phyloP scores from a whole-genome alignment of 2,329 filamentous ascomycete genomes.

The Periconia digitata region DNA sequence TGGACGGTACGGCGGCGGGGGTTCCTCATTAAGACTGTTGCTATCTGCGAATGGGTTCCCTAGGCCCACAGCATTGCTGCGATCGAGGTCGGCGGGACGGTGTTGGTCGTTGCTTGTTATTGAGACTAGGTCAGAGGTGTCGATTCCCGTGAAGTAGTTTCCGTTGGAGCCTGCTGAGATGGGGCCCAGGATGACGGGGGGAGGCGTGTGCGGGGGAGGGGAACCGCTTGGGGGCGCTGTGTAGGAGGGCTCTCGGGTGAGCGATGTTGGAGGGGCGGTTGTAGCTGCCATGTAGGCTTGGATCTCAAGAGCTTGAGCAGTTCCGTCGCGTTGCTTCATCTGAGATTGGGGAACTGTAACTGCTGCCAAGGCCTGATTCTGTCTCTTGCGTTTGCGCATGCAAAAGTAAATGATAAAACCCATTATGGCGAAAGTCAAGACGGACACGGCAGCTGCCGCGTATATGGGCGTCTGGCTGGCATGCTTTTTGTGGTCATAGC shows the following conservation, averaged over 20 bases:
- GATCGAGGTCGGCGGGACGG: constrained; percentile 9
- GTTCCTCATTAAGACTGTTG: constrained; percentile 30
- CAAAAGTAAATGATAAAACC: constrained; percentile 26
- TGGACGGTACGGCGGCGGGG: constrained; percentile 41
- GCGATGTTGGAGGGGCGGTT: constrained; percentile 6
- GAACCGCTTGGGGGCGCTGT: constrained; percentile 15
- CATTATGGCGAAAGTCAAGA: too few relatives aligned
- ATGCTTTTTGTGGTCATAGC: neutral
- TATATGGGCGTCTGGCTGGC: constrained; percentile 15
- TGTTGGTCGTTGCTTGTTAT: constrained; percentile 9
- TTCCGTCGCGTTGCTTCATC: constrained; percentile 29
- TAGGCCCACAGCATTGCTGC: constrained; percentile 20
- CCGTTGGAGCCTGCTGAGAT: constrained; percentile 33
- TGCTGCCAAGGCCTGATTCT: constrained; percentile 7
- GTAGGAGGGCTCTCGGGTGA: constrained; percentile 17
- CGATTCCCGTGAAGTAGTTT: constrained; percentile 41
- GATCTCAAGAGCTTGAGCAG: constrained; percentile 12
- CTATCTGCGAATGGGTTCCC: constrained; percentile 36
- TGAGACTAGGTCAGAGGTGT: constrained; percentile 41
- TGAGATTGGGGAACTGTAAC: constrained; percentile 10
- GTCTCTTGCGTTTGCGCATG: constrained; percentile 34
- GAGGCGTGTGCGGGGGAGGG: constrained; percentile 18
- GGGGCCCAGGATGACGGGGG: constrained; percentile 39
- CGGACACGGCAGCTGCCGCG: constrained; percentile 25
- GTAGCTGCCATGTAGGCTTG: constrained; percentile 23